Percentiles rank a stretch among this genome's conserved stretches.
phyloP scores from a whole-genome alignment of 75 land plant species.

The Pseudotsuga menziesii region DNA sequence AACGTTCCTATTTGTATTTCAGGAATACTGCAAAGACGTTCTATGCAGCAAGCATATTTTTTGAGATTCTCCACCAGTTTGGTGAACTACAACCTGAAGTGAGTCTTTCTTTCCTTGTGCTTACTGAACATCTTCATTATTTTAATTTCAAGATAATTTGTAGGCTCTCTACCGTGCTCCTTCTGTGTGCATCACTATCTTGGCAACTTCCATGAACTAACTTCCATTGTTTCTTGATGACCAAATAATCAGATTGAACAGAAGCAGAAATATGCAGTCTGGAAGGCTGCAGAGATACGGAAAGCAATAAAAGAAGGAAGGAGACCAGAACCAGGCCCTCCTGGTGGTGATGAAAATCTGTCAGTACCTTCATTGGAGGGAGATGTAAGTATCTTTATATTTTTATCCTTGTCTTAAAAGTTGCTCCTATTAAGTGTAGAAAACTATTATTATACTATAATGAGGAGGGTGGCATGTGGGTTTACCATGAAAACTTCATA shows the following conservation, averaged over 20 bases:
- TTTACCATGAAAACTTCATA: no score
- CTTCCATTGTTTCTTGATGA: background rate
- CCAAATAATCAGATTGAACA: constrained; percentile 65
- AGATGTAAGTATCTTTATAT: no score
- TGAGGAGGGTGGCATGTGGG: no score
- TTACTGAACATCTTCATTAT: background rate
- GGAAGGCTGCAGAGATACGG: constrained; percentile 98
- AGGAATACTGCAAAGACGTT: constrained; percentile 97
- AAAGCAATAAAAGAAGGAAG: constrained; percentile 95
- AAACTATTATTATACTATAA: no score
- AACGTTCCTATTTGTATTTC: constrained; percentile 14
- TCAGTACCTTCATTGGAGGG: constrained; percentile 32
- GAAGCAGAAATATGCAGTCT: constrained; percentile 91
- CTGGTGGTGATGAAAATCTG: constrained; percentile 64
- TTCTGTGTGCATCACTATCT: background rate
- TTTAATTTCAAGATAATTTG: no score
- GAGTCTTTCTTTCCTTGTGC: background rate
- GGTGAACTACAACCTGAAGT: constrained; percentile 83
- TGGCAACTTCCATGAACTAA: no score
- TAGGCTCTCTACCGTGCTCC: background rate
- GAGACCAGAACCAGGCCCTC: constrained; percentile 91
- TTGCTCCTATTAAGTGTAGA: no score
- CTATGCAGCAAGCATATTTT: constrained; percentile 96
- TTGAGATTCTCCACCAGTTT: constrained; percentile 89
- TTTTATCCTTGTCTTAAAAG: no score